Conservation (phyloP, 179 eudicot genomes). For the Silene coronaria region DNA sequence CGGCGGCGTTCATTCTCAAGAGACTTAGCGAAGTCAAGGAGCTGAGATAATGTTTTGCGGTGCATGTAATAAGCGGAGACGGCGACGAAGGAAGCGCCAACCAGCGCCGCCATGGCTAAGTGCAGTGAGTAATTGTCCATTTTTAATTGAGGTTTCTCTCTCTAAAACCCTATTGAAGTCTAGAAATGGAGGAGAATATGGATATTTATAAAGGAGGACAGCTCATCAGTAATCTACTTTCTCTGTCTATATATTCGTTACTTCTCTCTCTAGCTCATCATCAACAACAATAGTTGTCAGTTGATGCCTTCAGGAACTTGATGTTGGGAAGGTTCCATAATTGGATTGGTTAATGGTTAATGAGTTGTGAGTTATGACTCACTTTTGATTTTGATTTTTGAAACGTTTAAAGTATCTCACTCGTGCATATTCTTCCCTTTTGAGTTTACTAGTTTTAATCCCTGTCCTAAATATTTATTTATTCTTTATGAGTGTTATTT, state of each 20-base stretch:
- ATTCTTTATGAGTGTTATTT: too few relatives aligned
- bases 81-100: constrained; percentile 91
- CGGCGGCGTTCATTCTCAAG: constrained; percentile 50
- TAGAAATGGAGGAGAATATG: background rate
- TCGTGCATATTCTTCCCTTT: background rate
- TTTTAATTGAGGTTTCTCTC: background rate
- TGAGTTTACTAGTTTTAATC: too few relatives aligned
- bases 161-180: constrained; percentile 20
- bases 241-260: background rate
- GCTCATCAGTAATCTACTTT: background rate
- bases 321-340: too few relatives aligned
- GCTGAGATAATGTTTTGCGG: constrained; percentile 76
- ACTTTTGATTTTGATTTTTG: too few relatives aligned
- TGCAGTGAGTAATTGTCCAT: constrained; percentile 69
- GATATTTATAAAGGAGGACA: constrained; percentile 9
- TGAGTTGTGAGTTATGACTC: too few relatives aligned
- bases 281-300: too few relatives aligned
- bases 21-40: constrained; percentile 76
- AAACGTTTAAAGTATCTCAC: background rate
- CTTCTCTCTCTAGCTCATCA: background rate
- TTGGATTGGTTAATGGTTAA: too few relatives aligned
- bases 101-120: constrained; percentile 89
- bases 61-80: constrained; percentile 94
- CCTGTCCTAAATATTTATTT: too few relatives aligned
- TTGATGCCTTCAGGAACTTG: too few relatives aligned